These are phyloP conservation scores for Mucuna pruriens DNA, from an alignment of 306 rosid genomes.

Conservation along the genomic window DNA sequence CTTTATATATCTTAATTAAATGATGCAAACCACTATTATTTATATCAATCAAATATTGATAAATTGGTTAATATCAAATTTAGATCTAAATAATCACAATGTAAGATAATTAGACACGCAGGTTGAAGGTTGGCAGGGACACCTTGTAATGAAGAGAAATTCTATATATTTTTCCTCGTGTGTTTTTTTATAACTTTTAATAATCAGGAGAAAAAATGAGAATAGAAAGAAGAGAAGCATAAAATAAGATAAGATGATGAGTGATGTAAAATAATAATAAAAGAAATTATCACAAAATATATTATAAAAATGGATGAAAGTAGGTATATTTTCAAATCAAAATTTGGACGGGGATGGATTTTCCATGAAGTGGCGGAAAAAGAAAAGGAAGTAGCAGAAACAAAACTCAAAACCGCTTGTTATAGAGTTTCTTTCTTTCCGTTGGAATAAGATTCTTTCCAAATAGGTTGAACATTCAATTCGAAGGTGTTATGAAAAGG, in stretches of 20 bases:
- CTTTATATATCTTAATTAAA: too few relatives aligned
- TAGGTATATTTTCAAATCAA: background rate
- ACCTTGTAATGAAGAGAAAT: background rate
- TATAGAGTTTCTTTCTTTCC: background rate
- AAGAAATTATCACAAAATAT: background rate
- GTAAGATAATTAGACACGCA: background rate
- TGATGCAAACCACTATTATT: too few relatives aligned
- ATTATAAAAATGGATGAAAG: background rate
- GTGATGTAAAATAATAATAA: background rate
- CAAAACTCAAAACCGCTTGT: background rate
- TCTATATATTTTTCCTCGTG: background rate
- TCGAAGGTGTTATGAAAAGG: conserved; percentile 15
- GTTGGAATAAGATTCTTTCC: conserved; percentile 26
- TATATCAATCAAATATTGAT: too few relatives aligned
- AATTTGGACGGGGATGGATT: background rate
- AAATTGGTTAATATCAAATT: too few relatives aligned
- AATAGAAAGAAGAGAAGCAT: too few relatives aligned
- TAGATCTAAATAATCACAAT: background rate
- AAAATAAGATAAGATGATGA: background rate
- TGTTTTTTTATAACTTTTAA: too few relatives aligned
- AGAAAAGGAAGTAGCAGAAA: background rate
- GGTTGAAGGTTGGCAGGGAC: background rate
- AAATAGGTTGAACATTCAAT: conserved; percentile 28
- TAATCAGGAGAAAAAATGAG: too few relatives aligned
- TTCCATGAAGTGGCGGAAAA: background rate